phyloP scores from a whole-genome alignment of 306 rosid species.

The Quercus engelmannii region DNA sequence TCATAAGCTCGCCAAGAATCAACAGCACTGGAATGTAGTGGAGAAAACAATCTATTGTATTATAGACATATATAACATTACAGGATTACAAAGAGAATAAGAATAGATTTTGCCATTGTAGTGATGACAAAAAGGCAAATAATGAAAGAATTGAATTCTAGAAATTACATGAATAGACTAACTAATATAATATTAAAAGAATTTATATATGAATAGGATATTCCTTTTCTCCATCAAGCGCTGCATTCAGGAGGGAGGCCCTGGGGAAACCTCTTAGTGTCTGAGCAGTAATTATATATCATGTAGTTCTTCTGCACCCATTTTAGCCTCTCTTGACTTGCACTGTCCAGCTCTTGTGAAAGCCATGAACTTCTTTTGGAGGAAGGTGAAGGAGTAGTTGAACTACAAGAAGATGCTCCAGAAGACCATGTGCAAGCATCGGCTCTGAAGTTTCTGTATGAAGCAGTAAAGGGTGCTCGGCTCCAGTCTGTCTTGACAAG shows the following conservation, averaged over 20 bases:
- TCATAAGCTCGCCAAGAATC: not conserved
- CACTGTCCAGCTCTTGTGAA: constrained; percentile 30
- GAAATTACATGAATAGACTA: not conserved
- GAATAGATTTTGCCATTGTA: not conserved
- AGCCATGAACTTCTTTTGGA: constrained; percentile 23
- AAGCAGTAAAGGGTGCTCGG: constrained; percentile 61
- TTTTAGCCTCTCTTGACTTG: constrained; percentile 25
- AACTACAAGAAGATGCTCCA: constrained; percentile 42
- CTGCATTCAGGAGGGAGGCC: constrained; percentile 38
- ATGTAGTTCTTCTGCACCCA: constrained; percentile 63
- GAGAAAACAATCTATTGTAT: not conserved
- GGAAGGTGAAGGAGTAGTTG: constrained; percentile 7
- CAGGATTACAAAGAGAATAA: not conserved
- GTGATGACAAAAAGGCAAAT: constrained; percentile 5
- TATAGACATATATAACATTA: not conserved
- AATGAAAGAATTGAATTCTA: constrained; percentile 31
- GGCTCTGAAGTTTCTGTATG: constrained; percentile 57
- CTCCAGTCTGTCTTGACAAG: constrained; percentile 69
- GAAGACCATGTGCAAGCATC: constrained; percentile 44
- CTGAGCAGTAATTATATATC: constrained; percentile 65
- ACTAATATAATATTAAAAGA: not conserved
- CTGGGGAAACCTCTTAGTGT: constrained; percentile 41
- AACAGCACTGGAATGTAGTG: not conserved
- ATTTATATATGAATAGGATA: not conserved
- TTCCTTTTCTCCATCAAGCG: not conserved